Evolutionary conservation across 2,329 filamentous ascomycete genomes (phyloP).

Genomic region (Ascochyta viciae-villosae): DNA sequence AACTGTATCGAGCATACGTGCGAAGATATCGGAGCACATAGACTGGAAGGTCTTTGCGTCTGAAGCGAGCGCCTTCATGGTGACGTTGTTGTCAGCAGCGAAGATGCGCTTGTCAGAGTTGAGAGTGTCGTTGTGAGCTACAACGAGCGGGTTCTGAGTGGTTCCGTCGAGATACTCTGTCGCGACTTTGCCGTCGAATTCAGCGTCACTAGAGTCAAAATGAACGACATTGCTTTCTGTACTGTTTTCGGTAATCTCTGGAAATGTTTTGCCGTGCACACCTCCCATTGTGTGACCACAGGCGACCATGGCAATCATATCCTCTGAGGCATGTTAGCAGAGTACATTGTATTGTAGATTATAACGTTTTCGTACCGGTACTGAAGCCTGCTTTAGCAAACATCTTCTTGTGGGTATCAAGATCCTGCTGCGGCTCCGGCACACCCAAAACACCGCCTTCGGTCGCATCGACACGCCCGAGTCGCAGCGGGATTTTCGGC

Average conservation of each 20-base stretch:
- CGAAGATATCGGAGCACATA: conserved; percentile 27
- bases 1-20: conserved; percentile 31
- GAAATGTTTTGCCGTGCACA: conserved; percentile 42
- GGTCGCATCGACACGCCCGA: conserved; percentile 44
- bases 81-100: conserved; percentile 38
- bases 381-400: conserved; percentile 43
- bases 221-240: conserved; percentile 29
- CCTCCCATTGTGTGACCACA: conserved; percentile 48
- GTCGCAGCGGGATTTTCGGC: conserved; percentile 38
- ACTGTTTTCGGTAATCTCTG: conserved; percentile 34
- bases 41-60: conserved; percentile 27
- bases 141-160: conserved; percentile 37
- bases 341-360: conserved; percentile 1
- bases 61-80: conserved; percentile 36
- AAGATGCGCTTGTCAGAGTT: conserved; percentile 46
- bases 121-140: conserved; percentile 36
- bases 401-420: conserved; percentile 36
- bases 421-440: conserved; percentile 41
- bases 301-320: conserved; percentile 40
- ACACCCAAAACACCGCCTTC: conserved; percentile 39
- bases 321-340: conserved; percentile 12
- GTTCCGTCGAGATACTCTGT: conserved; percentile 42
- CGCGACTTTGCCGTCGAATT: conserved; percentile 41
- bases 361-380: conserved; percentile 17
- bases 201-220: conserved; percentile 35